phyloP scores from a whole-genome alignment of 148 eudicot species.

The Rhododendron williamsianum region DNA sequence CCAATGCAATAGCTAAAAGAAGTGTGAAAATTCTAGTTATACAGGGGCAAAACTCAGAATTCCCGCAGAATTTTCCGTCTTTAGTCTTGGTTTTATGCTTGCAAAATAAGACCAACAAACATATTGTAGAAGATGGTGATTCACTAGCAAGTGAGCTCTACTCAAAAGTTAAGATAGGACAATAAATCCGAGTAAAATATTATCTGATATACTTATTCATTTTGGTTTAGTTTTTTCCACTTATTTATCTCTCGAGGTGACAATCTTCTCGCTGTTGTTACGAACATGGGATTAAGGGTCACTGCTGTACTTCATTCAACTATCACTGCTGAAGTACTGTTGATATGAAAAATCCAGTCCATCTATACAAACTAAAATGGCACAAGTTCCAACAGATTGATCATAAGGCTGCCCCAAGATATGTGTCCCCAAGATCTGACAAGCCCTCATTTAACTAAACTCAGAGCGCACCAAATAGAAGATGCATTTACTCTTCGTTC shows the following conservation, averaged over 20 bases:
- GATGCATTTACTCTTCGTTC: constrained; percentile 80
- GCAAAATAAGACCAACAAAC: background rate
- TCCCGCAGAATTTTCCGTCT: background rate
- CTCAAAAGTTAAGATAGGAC: background rate
- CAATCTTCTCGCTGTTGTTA: background rate
- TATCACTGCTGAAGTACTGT: background rate
- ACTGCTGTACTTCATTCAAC: background rate
- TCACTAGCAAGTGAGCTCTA: background rate
- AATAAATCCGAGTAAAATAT: background rate
- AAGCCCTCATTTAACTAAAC: background rate
- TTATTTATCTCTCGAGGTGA: background rate
- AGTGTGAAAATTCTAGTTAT: background rate
- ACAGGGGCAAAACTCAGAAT: background rate
- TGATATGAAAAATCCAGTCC: background rate
- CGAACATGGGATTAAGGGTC: background rate
- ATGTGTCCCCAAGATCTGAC: background rate
- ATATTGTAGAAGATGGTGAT: background rate
- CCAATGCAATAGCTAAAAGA: background rate
- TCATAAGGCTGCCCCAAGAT: background rate
- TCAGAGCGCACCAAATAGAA: background rate
- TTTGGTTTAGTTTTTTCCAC: background rate
- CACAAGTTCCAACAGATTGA: no score
- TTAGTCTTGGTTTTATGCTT: background rate
- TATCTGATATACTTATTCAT: background rate
- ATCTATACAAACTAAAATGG: no score